Percentiles rank a stretch among this genome's conserved stretches.
Conservation (phyloP, 768 basidiomycete genomes). For the Pisolithus microcarpus region DNA sequence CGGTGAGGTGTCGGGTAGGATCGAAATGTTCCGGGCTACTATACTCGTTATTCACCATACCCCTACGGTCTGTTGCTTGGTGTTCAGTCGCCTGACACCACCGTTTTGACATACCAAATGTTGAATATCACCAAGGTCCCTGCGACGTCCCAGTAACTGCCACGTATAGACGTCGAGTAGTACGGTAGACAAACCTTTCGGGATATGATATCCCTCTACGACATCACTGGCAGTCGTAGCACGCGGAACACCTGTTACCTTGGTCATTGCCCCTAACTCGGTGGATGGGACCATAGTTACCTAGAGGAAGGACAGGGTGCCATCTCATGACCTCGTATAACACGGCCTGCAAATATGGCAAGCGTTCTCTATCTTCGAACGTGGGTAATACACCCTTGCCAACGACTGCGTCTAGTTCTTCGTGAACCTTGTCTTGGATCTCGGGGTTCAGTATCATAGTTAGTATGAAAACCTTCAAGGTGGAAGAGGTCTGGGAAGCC, state of each 20-base stretch:
- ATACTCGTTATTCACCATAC: neutral
- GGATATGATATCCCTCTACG: conserved; percentile 15
- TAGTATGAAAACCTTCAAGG: conserved; percentile 19
- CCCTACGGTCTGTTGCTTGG: neutral
- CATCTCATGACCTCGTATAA: conserved; percentile 22
- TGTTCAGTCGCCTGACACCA: too few species aligned
- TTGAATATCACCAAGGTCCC: neutral
- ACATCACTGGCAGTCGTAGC: conserved; percentile 9
- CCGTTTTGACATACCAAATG: neutral
- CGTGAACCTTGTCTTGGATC: conserved; percentile 17
- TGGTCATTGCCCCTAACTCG: neutral
- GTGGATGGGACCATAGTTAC: neutral
- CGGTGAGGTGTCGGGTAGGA: neutral
- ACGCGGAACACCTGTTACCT: neutral
- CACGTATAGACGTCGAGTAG: neutral
- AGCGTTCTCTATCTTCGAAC: conserved; percentile 15
- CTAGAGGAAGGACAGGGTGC: conserved; percentile 10
- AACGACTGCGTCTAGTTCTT: conserved; percentile 20
- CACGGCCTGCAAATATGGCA: conserved; percentile 22
- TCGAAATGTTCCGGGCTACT: neutral
- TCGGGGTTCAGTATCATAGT: conserved; percentile 22
- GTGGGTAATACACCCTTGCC: conserved; percentile 18
- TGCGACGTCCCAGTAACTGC: neutral
- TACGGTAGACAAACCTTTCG: conserved; percentile 7
- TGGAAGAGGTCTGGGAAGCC: conserved; percentile 14